Conservation (phyloP, 2,329 filamentous ascomycete species). For the Fusarium camptoceras region DNA sequence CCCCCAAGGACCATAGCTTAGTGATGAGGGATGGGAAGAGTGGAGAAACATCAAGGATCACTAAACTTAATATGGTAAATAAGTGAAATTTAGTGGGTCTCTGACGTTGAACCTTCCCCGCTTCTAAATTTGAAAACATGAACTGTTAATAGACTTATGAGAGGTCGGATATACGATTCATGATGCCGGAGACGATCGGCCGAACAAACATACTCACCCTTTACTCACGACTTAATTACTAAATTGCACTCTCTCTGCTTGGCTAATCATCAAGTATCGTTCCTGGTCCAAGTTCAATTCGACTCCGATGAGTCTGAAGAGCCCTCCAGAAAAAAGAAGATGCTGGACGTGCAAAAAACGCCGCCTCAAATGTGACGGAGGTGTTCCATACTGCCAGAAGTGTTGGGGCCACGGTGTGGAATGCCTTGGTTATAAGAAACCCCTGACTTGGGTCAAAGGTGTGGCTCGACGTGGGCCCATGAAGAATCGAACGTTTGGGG, state of each 20-base stretch:
- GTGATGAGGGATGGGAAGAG: neutral
- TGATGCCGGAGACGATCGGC: accelerated
- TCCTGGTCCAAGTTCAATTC: neutral
- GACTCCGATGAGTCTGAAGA: neutral
- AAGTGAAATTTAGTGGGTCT: neutral
- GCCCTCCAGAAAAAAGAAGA: neutral
- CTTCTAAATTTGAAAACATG: neutral
- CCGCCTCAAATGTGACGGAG: constrained; percentile 2
- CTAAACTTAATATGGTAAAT: neutral
- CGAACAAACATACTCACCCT: neutral
- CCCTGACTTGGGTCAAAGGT: neutral
- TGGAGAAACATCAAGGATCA: neutral
- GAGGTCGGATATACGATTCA: neutral
- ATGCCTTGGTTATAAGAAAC: neutral
- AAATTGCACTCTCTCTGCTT: accelerated
- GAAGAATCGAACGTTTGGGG: neutral
- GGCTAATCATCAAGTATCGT: accelerated
- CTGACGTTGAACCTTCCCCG: neutral
- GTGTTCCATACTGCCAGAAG: neutral
- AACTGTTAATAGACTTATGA: neutral
- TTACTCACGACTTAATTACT: accelerated
- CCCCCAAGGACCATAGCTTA: too few species aligned
- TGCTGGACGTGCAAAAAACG: constrained; percentile 2
- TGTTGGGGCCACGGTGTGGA: neutral
- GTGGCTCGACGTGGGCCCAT: neutral